These are phyloP conservation scores for Neotropicomus parvogracilis DNA, from an alignment of 1,284 basidiomycete genomes.

Conservation along the genomic window DNA sequence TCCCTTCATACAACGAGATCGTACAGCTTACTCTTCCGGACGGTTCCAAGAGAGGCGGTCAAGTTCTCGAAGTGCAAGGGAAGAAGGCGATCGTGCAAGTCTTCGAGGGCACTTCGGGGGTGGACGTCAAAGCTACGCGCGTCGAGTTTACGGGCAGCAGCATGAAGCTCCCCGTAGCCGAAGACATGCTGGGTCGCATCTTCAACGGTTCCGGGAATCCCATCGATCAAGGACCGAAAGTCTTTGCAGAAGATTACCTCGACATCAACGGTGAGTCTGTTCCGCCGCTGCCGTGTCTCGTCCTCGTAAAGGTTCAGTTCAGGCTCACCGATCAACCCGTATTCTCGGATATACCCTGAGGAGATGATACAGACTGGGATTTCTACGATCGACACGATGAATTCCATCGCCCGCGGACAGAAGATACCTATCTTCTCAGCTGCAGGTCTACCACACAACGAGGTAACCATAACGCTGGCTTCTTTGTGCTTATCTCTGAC, in stretches of 20 bases:
- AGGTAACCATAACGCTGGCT: conserved; percentile 51
- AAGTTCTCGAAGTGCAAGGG: conserved; percentile 97
- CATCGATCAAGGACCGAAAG: conserved; percentile 97
- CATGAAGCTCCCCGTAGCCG: conserved; percentile 99
- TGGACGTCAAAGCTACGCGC: conserved; percentile 96
- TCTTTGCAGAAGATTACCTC: conserved; percentile 98
- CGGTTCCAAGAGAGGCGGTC: conserved; percentile 91
- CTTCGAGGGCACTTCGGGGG: conserved; percentile 97
- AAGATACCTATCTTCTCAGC: conserved; percentile 99
- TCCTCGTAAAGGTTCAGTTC: conserved; percentile 21
- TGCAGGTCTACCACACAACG: conserved; percentile 98
- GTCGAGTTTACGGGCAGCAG: conserved; percentile 97
- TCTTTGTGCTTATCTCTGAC: conserved; percentile 21
- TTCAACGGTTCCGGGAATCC: conserved; percentile 99
- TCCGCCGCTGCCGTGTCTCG: conserved; percentile 5
- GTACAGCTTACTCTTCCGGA: conserved; percentile 96
- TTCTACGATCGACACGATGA: conserved; percentile 98
- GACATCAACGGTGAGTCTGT: conserved; percentile 89
- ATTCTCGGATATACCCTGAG: conserved; percentile 98
- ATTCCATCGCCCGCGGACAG: conserved; percentile 99
- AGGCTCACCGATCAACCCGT: conserved; percentile 99
- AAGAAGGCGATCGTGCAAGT: conserved; percentile 99
- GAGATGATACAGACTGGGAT: conserved; percentile 99
- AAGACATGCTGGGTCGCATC: conserved; percentile 98
- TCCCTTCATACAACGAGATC: conserved; percentile 99